Conservation (phyloP, 257 asterid species). For the Solanum phureja region DNA sequence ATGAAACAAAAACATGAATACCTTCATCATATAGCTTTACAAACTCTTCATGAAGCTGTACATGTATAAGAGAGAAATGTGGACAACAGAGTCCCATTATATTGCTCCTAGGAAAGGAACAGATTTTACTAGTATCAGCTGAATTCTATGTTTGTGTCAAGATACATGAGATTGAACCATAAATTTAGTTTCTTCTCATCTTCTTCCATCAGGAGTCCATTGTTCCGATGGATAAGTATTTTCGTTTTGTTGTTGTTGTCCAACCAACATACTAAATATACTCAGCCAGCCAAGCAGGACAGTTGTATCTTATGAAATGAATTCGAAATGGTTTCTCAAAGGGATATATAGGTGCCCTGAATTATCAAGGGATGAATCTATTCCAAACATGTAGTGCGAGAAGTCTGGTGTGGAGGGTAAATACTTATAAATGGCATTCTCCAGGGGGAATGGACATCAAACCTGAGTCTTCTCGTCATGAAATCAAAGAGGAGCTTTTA, state of each 20-base stretch:
- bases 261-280: background rate
- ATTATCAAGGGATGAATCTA: background rate
- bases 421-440: background rate
- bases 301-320: background rate
- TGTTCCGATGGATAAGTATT: background rate
- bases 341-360: background rate
- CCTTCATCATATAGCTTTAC: background rate
- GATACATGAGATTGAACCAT: background rate
- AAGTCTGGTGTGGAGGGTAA: background rate
- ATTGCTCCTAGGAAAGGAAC: background rate
- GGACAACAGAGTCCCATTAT: background rate
- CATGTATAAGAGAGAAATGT: conserved; percentile 6
- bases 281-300: background rate
- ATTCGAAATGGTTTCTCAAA: background rate
- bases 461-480: background rate
- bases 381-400: background rate
- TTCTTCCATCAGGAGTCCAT: background rate
- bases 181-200: background rate
- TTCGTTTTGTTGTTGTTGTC: background rate
- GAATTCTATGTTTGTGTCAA: background rate
- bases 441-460: background rate
- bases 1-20: background rate
- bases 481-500: conserved; percentile 50
- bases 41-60: conserved; percentile 5
- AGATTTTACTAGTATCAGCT: background rate